phyloP scores from a whole-genome alignment of 2,329 filamentous ascomycete genomes.

The Paecilomyces dactylethromorphus region DNA sequence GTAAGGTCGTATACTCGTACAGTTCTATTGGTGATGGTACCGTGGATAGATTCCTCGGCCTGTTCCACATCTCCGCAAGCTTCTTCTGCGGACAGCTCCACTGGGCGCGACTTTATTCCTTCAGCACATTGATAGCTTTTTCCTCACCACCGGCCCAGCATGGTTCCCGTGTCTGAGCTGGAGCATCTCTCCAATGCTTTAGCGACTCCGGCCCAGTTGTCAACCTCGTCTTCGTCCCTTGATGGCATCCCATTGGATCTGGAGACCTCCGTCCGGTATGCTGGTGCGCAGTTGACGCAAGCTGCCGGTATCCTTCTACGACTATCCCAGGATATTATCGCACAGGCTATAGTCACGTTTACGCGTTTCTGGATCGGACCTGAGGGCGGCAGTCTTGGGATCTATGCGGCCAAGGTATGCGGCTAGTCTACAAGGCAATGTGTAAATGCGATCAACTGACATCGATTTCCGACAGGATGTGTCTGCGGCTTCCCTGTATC shows the following conservation, averaged over 20 bases:
- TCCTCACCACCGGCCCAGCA: constrained; percentile 8
- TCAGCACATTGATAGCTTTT: constrained; percentile 4
- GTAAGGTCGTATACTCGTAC: not conserved
- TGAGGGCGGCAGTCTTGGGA: constrained; percentile 38
- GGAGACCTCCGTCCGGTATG: constrained; percentile 39
- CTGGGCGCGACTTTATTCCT: constrained; percentile 6
- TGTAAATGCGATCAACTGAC: not conserved
- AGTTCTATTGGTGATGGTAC: not conserved
- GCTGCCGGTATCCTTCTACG: constrained; percentile 62
- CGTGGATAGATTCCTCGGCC: not conserved
- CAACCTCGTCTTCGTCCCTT: constrained; percentile 37
- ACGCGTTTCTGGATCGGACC: constrained; percentile 68
- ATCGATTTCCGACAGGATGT: constrained; percentile 53
- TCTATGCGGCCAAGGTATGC: constrained; percentile 36
- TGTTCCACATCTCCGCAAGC: not conserved
- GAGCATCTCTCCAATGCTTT: constrained; percentile 39
- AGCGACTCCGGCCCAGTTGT: constrained; percentile 38
- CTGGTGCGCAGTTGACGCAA: constrained; percentile 39
- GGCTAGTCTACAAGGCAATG: not conserved
- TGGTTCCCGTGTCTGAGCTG: constrained; percentile 18
- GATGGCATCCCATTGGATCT: constrained; percentile 37
- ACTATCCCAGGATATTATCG: constrained; percentile 77
- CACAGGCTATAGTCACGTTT: constrained; percentile 75
- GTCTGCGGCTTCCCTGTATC: constrained; percentile 74
- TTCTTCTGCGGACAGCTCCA: not conserved